Evolutionary conservation across 192 early-diverging fungal genomes (phyloP).

Genomic region (Phycomyces nitens): DNA sequence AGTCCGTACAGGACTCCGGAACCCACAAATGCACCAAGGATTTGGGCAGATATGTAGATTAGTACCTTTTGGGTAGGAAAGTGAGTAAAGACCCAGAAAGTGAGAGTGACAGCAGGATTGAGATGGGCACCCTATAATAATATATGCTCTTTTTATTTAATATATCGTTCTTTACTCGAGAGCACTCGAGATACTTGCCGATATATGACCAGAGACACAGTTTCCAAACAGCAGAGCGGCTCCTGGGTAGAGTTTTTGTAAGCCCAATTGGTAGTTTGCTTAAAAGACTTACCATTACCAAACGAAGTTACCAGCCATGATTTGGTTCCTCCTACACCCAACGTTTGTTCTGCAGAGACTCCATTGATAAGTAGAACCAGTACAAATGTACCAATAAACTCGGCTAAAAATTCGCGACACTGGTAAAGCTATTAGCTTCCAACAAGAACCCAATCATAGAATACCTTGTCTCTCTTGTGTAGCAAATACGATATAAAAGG

Average conservation of each 20-base stretch:
- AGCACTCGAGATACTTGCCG: slow-evolving; percentile 42
- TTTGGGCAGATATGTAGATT: slow-evolving; percentile 62
- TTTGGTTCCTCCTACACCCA: slow-evolving; percentile 38
- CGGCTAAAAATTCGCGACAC: slow-evolving; percentile 60
- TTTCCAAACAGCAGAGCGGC: too few species aligned
- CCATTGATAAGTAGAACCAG: slow-evolving; percentile 65
- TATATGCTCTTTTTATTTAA: neutral
- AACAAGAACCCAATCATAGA: too few species aligned
- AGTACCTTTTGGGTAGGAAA: slow-evolving; percentile 70
- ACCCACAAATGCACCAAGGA: slow-evolving; percentile 67
- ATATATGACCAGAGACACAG: slow-evolving; percentile 44
- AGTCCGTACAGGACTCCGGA: slow-evolving; percentile 61
- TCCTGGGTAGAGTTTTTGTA: too few species aligned
- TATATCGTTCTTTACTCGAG: too few species aligned
- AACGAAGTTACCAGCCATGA: slow-evolving; percentile 32
- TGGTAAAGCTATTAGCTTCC: slow-evolving; percentile 2
- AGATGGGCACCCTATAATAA: slow-evolving; percentile 69
- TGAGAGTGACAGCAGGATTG: slow-evolving; percentile 74
- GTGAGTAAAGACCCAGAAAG: slow-evolving; percentile 59
- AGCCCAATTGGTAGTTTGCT: neutral
- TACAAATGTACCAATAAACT: slow-evolving; percentile 72
- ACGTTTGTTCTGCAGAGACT: slow-evolving; percentile 48
- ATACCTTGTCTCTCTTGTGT: too few species aligned
- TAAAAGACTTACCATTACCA: slow-evolving; percentile 9
- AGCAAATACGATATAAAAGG: too few species aligned